Evolutionary conservation across 306 rosid species (phyloP), one percentile per base, ranked within the genome.

Genomic region (Alnus glutinosa): DNA sequence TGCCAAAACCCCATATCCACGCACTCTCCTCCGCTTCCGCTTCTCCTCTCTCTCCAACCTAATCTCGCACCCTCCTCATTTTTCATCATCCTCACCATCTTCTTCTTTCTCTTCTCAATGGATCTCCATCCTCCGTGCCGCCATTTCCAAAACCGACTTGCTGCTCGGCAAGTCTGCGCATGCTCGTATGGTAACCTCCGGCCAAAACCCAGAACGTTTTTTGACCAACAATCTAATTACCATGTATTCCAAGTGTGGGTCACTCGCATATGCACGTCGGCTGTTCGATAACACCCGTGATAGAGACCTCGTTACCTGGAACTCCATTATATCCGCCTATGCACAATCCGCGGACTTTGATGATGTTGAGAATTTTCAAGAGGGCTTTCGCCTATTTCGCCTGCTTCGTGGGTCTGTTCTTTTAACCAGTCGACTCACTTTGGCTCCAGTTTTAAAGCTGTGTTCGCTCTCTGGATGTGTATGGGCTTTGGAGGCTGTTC

Each of bases 231-330:
- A 93, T 72, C 98, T 93, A 81, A 91, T 93, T 47, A 83, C 88
- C 0, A 81, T 89, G 95, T 93, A 93, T 19, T 74, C 81, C 2
- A 90, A 88, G 84, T 91, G 97, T 61, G 86, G 89, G 16, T 93
- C 92, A 13, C 84, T 91, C 3, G 68, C 76, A 0, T 82, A 70
- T 32, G 98, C 97, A 28, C 98, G 93, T 59, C 78, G 72, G 23
- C 85, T 91, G 91, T 93, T 93, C 67, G 97, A 90, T 66, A 72
- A 77, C 83, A 85, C 72, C 15, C 88, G 87, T 58, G 79, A 78
- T 11, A 81, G 89, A 71, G 93, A 89, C 90, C 86, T 93, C 68
- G 90, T 93, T 30, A 85, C 98, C 4, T 93, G 97, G 97, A 93
- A 93, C 51, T 82, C 98, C 79, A 92, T 91, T 80, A 77, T 93